phyloP scores from a whole-genome alignment of 1,284 basidiomycete species.

The Malassezia furfur region DNA sequence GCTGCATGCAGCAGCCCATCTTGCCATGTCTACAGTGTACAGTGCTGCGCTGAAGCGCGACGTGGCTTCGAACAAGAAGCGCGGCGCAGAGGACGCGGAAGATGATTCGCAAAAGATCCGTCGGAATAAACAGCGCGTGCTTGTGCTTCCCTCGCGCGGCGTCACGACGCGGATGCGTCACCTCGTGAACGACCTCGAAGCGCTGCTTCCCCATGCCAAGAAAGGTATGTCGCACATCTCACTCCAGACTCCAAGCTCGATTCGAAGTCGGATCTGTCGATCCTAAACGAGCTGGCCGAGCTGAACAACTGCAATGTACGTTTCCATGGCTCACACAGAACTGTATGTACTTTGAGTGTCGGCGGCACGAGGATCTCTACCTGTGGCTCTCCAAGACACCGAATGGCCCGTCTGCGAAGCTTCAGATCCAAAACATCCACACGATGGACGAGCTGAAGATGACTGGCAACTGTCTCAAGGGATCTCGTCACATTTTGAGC shows the following conservation, averaged over 20 bases:
- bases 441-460: constrained; percentile 99
- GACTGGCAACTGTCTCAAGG: constrained; percentile 98
- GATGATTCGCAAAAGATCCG: constrained; percentile 16
- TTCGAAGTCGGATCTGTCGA: constrained; percentile 85
- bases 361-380: constrained; percentile 80
- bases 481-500: constrained; percentile 78
- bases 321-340: constrained; percentile 51
- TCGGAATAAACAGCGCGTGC: constrained; percentile 58
- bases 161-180: constrained; percentile 95
- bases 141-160: constrained; percentile 85
- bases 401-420: constrained; percentile 91
- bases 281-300: constrained; percentile 93
- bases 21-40: constrained; percentile 18
- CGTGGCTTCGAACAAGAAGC: constrained; percentile 9
- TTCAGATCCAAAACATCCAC: constrained; percentile 96
- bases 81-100: constrained; percentile 13
- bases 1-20: background rate
- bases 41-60: constrained; percentile 12
- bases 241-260: constrained; percentile 62
- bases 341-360: constrained; percentile 90
- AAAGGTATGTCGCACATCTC: constrained; percentile 52
- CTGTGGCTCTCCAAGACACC: constrained; percentile 94
- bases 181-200: constrained; percentile 87
- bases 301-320: constrained; percentile 80
- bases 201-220: constrained; percentile 85